Conservation (phyloP, 768 basidiomycete genomes). For the Pleurotus tuoliensis region DNA sequence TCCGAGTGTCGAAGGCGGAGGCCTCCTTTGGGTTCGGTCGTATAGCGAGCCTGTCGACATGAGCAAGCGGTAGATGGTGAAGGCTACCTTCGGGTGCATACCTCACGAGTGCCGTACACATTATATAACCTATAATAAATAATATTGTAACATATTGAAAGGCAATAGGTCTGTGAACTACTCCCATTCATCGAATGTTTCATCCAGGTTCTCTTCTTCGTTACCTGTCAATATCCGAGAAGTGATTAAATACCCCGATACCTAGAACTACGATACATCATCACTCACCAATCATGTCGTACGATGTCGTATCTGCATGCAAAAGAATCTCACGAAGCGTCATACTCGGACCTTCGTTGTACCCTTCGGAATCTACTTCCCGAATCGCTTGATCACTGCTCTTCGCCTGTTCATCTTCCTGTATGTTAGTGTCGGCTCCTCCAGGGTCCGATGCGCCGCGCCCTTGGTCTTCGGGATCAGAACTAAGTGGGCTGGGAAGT, state of each 20-base stretch:
- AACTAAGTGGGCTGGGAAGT: background rate
- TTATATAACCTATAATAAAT: no score
- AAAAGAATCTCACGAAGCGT: slow-evolving; percentile 45
- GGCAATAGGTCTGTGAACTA: background rate
- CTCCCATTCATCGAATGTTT: slow-evolving; percentile 1
- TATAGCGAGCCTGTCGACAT: slow-evolving; percentile 19
- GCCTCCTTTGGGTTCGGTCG: slow-evolving; percentile 29
- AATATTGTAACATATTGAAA: background rate
- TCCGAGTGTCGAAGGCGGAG: slow-evolving; percentile 28
- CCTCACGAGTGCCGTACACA: no score
- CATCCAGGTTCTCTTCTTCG: background rate
- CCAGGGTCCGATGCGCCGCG: background rate
- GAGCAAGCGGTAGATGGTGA: background rate
- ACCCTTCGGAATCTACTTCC: slow-evolving; percentile 23
- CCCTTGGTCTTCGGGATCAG: background rate
- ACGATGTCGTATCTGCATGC: slow-evolving; percentile 31
- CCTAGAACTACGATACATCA: background rate
- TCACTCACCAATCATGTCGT: slow-evolving; percentile 33
- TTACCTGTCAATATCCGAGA: background rate
- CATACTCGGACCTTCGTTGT: slow-evolving; percentile 40
- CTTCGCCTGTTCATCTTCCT: background rate
- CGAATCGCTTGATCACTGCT: slow-evolving; percentile 6
- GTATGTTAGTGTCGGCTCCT: background rate
- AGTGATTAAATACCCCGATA: no score
- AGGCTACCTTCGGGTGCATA: no score